phyloP scores from a whole-genome alignment of 257 asterid genomes.

The Solanum sparsipilum region DNA sequence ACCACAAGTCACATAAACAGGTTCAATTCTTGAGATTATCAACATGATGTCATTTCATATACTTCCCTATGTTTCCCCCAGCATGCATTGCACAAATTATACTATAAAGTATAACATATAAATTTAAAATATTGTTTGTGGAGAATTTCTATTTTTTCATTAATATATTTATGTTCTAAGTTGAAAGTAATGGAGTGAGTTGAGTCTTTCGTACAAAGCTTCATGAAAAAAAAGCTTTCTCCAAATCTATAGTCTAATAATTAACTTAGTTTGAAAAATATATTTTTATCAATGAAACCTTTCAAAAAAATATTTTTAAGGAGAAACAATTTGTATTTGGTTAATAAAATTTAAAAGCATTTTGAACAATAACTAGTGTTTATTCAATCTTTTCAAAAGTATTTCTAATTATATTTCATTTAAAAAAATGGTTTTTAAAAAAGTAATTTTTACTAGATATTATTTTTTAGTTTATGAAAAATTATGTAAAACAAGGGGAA shows the following conservation, averaged over 20 bases:
- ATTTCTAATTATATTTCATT: neutral
- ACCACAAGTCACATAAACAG: neutral
- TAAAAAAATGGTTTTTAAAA: neutral
- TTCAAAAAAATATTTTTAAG: neutral
- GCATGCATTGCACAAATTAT: neutral
- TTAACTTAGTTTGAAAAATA: neutral
- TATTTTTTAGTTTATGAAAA: neutral
- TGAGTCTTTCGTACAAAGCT: neutral
- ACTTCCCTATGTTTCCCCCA: too few relatives aligned
- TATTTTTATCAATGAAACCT: neutral
- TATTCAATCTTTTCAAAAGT: neutral
- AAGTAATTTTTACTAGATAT: neutral
- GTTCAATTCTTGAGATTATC: neutral
- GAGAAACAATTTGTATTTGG: neutral
- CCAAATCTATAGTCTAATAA: neutral
- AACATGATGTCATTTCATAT: too few relatives aligned
- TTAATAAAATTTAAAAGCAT: neutral
- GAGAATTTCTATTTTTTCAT: neutral
- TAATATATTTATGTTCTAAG: neutral
- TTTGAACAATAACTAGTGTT: neutral
- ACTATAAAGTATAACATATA: neutral
- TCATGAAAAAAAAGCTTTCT: neutral
- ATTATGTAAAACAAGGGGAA: neutral
- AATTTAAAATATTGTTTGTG: neutral
- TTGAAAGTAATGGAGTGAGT: neutral